Base-by-base conservation (phyloP, 1,284 basidiomycete genomes). In the Malassezia obtusa region DNA sequence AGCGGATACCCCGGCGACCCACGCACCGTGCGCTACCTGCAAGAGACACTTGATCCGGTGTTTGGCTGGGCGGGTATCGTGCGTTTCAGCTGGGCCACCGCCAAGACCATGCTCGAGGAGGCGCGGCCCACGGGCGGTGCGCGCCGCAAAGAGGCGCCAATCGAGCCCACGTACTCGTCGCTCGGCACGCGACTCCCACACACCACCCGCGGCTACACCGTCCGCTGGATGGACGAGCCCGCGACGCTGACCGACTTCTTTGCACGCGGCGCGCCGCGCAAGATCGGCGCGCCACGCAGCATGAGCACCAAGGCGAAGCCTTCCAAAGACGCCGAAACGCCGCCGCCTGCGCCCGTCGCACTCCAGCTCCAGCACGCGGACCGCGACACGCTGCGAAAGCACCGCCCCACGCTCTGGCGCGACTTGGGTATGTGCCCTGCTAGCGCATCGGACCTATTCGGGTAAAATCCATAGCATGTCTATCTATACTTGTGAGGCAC, bases 31-130 rank as follows among this genome's bases (percentile, higher is more conserved):
- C 83, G 82, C 0, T 98, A 86, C 83, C 78, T 98, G 19, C 82
- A 82, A 61, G 75, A 79, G 3, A 80, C 84, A 2, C 69, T 95
- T 15, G 86, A 96, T 54, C 85, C 84, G 1, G 85, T 89, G 1
- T 98, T 98, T 72, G 92, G 92, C 2, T 95, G 84, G 72, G 90
- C 91, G 0, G 85, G 83, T 11, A 77, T 96, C 40, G 90, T 84
- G 4, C 82, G 94, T 12, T 98, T 98, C 77, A 91, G 87, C 7
- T 98, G 92, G 92, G 84, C 86, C 0, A 95, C 92, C 0, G 83
- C 91, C 57, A 92, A 91, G 70, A 82, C 89, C 1, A 75, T 85
- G 7, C 77, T 98, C 14, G 89, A 94, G 39, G 43, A 45, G 14
- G 77, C 83, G 40, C 83, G 87, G 67, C 68, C 31, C 28, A 30